phyloP scores from a whole-genome alignment of 352 stramenopile genomes.

The Phytophthora tubulina region DNA sequence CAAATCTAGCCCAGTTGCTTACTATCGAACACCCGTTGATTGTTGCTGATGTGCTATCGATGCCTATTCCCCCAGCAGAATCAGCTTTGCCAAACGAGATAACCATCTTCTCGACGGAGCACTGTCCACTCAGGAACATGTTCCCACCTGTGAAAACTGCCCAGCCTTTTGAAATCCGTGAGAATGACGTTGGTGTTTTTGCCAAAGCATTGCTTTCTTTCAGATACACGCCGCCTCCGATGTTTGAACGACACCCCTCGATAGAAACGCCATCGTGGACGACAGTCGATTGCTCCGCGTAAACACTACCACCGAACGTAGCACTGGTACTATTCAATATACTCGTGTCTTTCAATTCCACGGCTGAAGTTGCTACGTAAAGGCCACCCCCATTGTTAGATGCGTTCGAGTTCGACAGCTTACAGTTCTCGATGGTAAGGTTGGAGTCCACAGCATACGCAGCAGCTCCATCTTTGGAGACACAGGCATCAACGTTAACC shows the following conservation, averaged over 20 bases:
- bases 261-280: slow-evolving; percentile 42
- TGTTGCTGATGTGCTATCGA: slow-evolving; percentile 14
- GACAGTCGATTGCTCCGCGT: slow-evolving; percentile 34
- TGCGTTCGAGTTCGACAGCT: slow-evolving; percentile 17
- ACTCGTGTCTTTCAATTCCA: slow-evolving; percentile 20
- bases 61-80: slow-evolving; percentile 19
- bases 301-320: slow-evolving; percentile 44
- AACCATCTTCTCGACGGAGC: slow-evolving; percentile 22
- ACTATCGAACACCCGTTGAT: slow-evolving; percentile 23
- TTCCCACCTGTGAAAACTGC: slow-evolving; percentile 26
- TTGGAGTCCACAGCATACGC: slow-evolving; percentile 28
- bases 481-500: slow-evolving; percentile 12
- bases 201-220: slow-evolving; percentile 23
- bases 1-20: slow-evolving; percentile 26
- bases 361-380: slow-evolving; percentile 19
- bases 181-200: slow-evolving; percentile 8
- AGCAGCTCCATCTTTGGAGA: slow-evolving; percentile 44
- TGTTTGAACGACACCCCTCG: slow-evolving; percentile 24
- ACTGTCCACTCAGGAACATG: slow-evolving; percentile 16
- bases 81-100: slow-evolving; percentile 24
- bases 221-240: slow-evolving; percentile 55
- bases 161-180: slow-evolving; percentile 15
- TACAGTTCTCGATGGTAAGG: slow-evolving; percentile 16
- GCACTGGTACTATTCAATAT: slow-evolving; percentile 15
- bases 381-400: slow-evolving; percentile 44